Base-by-base conservation (phyloP, 2,329 filamentous ascomycete species). In the Microcyclospora tardicrescens region DNA sequence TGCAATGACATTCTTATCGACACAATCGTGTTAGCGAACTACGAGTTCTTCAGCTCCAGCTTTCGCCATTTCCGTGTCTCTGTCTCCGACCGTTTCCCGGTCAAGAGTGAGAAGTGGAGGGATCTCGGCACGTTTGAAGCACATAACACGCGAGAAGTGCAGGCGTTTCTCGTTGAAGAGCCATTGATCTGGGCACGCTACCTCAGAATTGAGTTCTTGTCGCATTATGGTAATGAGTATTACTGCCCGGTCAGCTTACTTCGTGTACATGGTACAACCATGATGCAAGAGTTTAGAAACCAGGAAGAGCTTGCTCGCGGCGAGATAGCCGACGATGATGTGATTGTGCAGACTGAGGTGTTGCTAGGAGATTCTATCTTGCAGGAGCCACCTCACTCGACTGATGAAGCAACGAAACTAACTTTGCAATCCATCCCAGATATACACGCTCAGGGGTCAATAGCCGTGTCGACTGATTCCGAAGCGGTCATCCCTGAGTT, bases 21-120 rank as follows among this genome's bases (percentile, higher is more conserved):
- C 57, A 98, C 91, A 0, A 71, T 98, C 31, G 91, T 96, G n/a
- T 71, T 98, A 38, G 91, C 89, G 44, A 98, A 98, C 59, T 98
- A 93, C 53, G 91, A 98, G 60, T 98, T 98, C 67, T 98, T 98
- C 67, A 94, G 86, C 39, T 95, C 86, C 57, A 95, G 93, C 73
- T 83, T 96, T 51, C 81, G 86, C 38, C 82, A 79, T 35, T 95
- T 98, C 59, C 75, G 83, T 37, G 77, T 96, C 49, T 93, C 84
- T 57, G 89, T 95, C 35, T 93, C 87, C 41, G 91, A 96, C 63
- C 78, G 85, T 40, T 96, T 95, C 60, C 91, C 91, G 1, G 83
- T 91, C 38, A 96, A 95, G 61, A 62, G 75, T 40, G 87, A 94
- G 36, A 84, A 91, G 50, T 98, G 91, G 91, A 85, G 81, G 48